phyloP scores from a whole-genome alignment of 352 stramenopile genomes.

The Globisporangium nunn region DNA sequence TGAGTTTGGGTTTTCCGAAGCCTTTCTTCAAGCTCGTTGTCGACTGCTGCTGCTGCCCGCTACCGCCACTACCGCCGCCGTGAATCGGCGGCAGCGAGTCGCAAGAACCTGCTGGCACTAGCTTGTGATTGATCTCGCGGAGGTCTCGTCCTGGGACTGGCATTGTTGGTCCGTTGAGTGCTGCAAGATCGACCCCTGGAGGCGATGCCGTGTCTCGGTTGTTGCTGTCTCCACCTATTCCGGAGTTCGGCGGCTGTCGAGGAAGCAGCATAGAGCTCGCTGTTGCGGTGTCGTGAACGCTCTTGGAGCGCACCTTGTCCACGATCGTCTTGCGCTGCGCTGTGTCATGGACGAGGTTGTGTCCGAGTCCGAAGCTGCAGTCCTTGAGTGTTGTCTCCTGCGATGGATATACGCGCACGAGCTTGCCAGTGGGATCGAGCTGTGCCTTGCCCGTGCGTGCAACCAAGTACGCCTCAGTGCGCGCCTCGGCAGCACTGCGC shows the following conservation, averaged over 20 bases:
- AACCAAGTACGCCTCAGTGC: constrained; percentile 48
- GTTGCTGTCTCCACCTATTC: constrained; percentile 5
- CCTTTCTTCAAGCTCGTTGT: constrained; percentile 16
- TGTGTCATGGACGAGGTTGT: constrained; percentile 30
- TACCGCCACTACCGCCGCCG: background rate
- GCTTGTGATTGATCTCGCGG: constrained; percentile 24
- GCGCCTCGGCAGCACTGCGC: constrained; percentile 33
- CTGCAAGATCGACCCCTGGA: background rate
- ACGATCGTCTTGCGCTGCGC: constrained; percentile 37
- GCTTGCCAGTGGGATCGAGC: constrained; percentile 53
- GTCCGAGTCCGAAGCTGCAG: constrained; percentile 59
- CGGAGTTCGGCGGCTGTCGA: background rate
- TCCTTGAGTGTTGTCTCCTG: constrained; percentile 72
- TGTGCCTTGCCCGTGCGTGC: constrained; percentile 47
- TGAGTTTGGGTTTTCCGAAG: constrained; percentile 35
- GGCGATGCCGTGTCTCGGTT: constrained; percentile 6
- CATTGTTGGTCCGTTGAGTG: constrained; percentile 10
- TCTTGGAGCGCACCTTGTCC: constrained; percentile 37
- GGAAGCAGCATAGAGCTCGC: constrained; percentile 23
- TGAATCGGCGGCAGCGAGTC: constrained; percentile 6
- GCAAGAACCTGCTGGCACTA: constrained; percentile 5
- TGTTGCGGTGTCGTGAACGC: constrained; percentile 18
- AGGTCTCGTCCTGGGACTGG: constrained; percentile 23
- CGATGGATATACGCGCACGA: constrained; percentile 55
- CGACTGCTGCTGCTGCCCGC: background rate